phyloP scores from a whole-genome alignment of 225 moss, liverwort and hornwort genomes.

The Physcomitrium patens region DNA sequence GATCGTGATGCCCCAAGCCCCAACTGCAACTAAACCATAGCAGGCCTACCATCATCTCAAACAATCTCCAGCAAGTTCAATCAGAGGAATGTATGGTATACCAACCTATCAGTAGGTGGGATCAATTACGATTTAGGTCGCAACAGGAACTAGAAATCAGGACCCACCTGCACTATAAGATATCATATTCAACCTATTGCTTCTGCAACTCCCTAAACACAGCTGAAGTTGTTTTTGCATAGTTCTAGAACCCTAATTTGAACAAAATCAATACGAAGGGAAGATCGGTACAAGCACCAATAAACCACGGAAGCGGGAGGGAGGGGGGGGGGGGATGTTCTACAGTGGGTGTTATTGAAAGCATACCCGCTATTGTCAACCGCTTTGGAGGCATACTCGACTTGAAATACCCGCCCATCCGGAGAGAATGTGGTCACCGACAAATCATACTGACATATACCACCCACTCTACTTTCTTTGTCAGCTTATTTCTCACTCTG shows the following conservation, averaged over 20 bases:
- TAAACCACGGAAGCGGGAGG: background rate
- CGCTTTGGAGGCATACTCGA: conserved; percentile 94
- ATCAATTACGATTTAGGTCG: background rate
- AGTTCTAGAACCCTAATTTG: conserved; percentile 17
- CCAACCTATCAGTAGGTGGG: background rate
- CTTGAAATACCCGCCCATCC: conserved; percentile 94
- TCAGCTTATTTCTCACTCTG: background rate
- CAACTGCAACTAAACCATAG: background rate
- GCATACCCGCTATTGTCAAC: conserved; percentile 91
- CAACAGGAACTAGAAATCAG: background rate
- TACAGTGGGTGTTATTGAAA: background rate
- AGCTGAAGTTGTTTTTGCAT: background rate
- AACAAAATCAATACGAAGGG: too few species aligned
- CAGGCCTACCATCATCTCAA: background rate
- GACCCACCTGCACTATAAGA: conserved; percentile 17
- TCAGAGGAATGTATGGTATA: background rate
- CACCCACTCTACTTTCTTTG: background rate
- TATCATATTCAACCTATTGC: background rate
- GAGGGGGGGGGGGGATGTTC: background rate
- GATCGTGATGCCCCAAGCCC: background rate
- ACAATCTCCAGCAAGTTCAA: background rate
- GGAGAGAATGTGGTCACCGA: conserved; percentile 92
- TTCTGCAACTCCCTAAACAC: background rate
- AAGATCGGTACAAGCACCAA: too few species aligned
- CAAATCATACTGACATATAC: conserved; percentile 42